phyloP scores from a whole-genome alignment of 2,329 filamentous ascomycete genomes.

The Colletotrichum zoysiae region DNA sequence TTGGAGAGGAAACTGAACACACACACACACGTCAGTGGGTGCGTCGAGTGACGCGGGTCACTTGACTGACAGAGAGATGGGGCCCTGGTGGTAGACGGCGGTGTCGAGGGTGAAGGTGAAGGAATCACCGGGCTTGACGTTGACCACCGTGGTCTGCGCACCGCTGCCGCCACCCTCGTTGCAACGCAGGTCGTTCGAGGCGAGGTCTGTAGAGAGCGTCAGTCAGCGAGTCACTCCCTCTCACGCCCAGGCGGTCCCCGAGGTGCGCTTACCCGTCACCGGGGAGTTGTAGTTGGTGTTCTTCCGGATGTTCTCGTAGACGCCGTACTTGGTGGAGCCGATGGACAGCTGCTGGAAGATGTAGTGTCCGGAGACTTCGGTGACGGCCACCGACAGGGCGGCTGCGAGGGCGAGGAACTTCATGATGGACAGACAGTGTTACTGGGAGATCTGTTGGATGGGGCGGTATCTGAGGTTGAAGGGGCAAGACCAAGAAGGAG shows the following conservation, averaged over 20 bases:
- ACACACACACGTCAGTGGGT: slow-evolving; percentile 14
- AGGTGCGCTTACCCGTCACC: slow-evolving; percentile 46
- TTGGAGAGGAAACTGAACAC: slow-evolving; percentile 53
- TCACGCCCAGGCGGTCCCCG: no score
- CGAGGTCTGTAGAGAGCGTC: slow-evolving; percentile 47
- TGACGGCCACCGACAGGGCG: slow-evolving; percentile 23
- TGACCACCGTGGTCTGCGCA: slow-evolving; percentile 49
- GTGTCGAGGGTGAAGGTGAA: slow-evolving; percentile 55
- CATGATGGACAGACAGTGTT: slow-evolving; percentile 23
- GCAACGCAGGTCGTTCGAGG: slow-evolving; percentile 55
- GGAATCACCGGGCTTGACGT: slow-evolving; percentile 50
- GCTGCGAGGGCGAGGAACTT: slow-evolving; percentile 31
- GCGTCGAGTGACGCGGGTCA: background rate
- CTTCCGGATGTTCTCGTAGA: slow-evolving; percentile 52
- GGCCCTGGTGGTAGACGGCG: slow-evolving; percentile 56
- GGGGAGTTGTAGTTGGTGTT: slow-evolving; percentile 55
- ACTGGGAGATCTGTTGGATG: background rate
- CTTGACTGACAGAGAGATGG: slow-evolving; percentile 50
- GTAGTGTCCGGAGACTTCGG: slow-evolving; percentile 45
- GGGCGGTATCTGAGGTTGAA: background rate
- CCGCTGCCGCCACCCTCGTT: slow-evolving; percentile 52
- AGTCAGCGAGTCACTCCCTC: background rate
- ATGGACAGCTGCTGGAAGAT: slow-evolving; percentile 50
- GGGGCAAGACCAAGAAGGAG: background rate
- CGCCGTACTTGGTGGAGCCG: slow-evolving; percentile 44